Evolutionary conservation across 2,329 filamentous ascomycete genomes (phyloP), one percentile per base, ranked within the genome.

Genomic region (Ampelomyces quisqualis): DNA sequence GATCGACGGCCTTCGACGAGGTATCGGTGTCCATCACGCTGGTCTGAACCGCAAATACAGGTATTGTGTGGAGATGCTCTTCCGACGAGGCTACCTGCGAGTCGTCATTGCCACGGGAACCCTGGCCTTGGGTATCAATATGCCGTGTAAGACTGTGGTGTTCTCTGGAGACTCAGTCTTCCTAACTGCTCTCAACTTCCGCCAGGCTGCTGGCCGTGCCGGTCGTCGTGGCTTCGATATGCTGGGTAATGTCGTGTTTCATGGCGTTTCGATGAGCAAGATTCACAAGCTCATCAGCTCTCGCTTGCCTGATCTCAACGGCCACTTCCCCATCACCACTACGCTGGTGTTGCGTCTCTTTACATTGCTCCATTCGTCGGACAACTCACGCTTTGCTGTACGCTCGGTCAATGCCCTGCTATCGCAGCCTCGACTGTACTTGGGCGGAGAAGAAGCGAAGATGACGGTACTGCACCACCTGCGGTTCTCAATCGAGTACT

Each of bases 161-260:
- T 91, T 91, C 62, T 77, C 76, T 11, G 85, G 85, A 0, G 86
- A 90, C 60, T 87, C 82, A 0, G 74, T 86, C 2, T 89, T 79
- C 58, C 69, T 91, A 29, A 88, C 85, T 0, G 80, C 86, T 0
- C 77, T 90, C 36, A 88, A 88, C 61, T 91, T 85, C 64, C 79
- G 85, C 7, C 87, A 91, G 63, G 85, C 80, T 6, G 81, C 86
- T 41, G 86, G 88, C 66, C 82, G 86, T 74, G 84, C 87, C 21
- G 87, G 87, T 51, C 82, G 87, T 65, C 79, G 87, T 70, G 87
- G 87, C 1, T 91, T 91, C 48, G 87, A 91, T 60, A 70, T 89
- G 15, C 77, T 91, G 1, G 87, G 87, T 41, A 91, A 91, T 55
- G 84, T 91, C 2, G 84, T 91, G 2, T 91, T 91, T 65, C 82